Percentiles rank a stretch among this genome's conserved stretches.
phyloP scores from a whole-genome alignment of 768 basidiomycete genomes.

The Scleroderma citrinum region DNA sequence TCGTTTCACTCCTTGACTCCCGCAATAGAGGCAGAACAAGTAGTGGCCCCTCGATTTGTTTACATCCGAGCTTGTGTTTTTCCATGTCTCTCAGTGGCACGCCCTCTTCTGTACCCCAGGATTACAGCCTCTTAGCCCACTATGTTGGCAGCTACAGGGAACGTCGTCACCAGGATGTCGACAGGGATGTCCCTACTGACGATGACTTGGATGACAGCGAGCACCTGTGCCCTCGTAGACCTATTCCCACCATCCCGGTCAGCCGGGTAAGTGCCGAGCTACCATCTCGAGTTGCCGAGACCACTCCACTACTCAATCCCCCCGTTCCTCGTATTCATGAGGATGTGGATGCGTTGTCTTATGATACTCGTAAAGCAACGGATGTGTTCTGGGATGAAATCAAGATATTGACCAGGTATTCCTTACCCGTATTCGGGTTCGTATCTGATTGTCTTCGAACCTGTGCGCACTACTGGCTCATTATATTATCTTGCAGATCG shows the following conservation, averaged over 20 bases:
- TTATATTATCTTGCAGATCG: slow-evolving; percentile 38
- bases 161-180: slow-evolving; percentile 10
- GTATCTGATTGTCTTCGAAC: slow-evolving; percentile 16
- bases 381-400: slow-evolving; percentile 51
- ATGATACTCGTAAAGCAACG: slow-evolving; percentile 22
- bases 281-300: slow-evolving; percentile 32
- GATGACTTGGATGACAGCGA: slow-evolving; percentile 3
- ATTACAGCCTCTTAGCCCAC: slow-evolving; percentile 53
- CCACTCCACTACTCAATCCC: slow-evolving; percentile 51
- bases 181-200: slow-evolving; percentile 4
- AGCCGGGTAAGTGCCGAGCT: slow-evolving; percentile 1
- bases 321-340: slow-evolving; percentile 50
- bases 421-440: slow-evolving; percentile 71
- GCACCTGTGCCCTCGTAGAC: background rate
- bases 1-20: background rate
- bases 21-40: too few relatives aligned
- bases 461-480: too few relatives aligned
- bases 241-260: background rate
- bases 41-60: too few relatives aligned
- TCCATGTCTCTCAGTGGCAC: background rate
- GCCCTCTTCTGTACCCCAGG: slow-evolving; percentile 54
- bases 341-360: slow-evolving; percentile 19
- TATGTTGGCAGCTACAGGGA: slow-evolving; percentile 31
- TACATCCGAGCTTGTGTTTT: too few relatives aligned
- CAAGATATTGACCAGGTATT: slow-evolving; percentile 53